Base-by-base conservation (phyloP, 768 basidiomycete species). In the Podaxis sp. region DNA sequence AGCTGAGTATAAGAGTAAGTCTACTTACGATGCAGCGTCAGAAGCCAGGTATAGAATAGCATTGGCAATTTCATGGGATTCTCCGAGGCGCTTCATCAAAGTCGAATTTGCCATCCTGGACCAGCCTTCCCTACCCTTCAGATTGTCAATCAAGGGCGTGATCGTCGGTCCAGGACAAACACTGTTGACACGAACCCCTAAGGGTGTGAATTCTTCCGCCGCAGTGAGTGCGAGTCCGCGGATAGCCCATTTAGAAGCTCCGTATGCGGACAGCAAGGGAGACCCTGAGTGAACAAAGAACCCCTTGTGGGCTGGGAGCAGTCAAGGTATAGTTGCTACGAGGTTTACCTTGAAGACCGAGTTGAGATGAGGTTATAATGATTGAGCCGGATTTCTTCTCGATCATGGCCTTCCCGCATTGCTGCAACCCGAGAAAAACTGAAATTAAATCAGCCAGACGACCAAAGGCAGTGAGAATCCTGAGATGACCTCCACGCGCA, bases 221-320 rank as follows among this genome's bases (percentile, higher is more conserved):
- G 66, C 66, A 24, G 66, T 66, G 5, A 68, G 61, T 7, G 68
- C 58, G 26, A 68, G 59, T 33, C 67, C 65, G 13, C 68, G 60
- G 22, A 57, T 66, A 19, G 68, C 66, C 48, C 56, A 68, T 58
- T 67, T 68, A 11, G 66, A 67, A 28, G 66, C 66, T 0, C 64
- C 59, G 49, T 68, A 68, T 7, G 62, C 66, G 11, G 68, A 63
- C 24, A 68, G 55, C 6, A 62, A 62, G 15, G 68, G 66, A 8
- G 66, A 64, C 19, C 66, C 68, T 68, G 17, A 28, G 13, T 12
- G 22, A 17, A 22, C 15, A 42, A 12, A 24, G 19, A 22, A 28
- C 24, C 24, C 12, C 0, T 1, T 0, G 26, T 22, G 24, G 26
- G 24, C 12, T 11, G 11, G 26, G 22, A 1, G 15, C 1, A 12